Evolutionary conservation across 2,329 filamentous ascomycete genomes (phyloP), one percentile per base, ranked within the genome.

Genomic region (Epichloe bromicola): DNA sequence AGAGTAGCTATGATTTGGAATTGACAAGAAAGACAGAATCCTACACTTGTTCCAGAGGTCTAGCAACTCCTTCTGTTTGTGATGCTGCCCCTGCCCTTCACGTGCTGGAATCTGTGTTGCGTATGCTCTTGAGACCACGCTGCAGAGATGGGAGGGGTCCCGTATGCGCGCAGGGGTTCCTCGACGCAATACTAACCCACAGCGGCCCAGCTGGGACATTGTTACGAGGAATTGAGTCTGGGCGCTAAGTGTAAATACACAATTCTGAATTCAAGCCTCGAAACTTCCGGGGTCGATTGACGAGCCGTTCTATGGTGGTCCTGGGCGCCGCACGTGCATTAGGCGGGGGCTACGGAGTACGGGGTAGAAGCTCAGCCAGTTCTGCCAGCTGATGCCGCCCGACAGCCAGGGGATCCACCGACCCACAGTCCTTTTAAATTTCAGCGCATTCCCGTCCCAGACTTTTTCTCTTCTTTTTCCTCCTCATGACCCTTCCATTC

Each of bases 401-500:
- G 45, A 8, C 23, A 38, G 39, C 46, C 11, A 33, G 34, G 33
- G 34, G 33, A n/a, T 23, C 49, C 48, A 51, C 42, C 19, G 50
- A 49, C 46, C 42, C 52, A 36, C 23, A 43, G 20, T 19, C 59
- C 46, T 33, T 55, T 69, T 70, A 70, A 73, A 71, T 61, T 57
- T 54, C 56, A 59, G 48, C 59, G 48, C 60, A 58, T 61, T 61
- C 61, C 61, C 41, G 49, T 49, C 47, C 63, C 64, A 49, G 59
- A 55, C 60, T 60, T 66, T 67, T 67, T 58, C 64, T 70, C 75
- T 75, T 75, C 74, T 72, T 69, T 76, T 76, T 74, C 71, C 72
- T 65, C 63, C 75, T 82, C 78, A 85, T 82, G 79, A 91, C 88
- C 90, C 88, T 95, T 96, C 90, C 89, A 87, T 90, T 96, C 94